Percentiles rank a stretch among this genome's conserved stretches.
Evolutionary conservation across 345 rosid genomes (phyloP).

Genomic region (Salix brachista): DNA sequence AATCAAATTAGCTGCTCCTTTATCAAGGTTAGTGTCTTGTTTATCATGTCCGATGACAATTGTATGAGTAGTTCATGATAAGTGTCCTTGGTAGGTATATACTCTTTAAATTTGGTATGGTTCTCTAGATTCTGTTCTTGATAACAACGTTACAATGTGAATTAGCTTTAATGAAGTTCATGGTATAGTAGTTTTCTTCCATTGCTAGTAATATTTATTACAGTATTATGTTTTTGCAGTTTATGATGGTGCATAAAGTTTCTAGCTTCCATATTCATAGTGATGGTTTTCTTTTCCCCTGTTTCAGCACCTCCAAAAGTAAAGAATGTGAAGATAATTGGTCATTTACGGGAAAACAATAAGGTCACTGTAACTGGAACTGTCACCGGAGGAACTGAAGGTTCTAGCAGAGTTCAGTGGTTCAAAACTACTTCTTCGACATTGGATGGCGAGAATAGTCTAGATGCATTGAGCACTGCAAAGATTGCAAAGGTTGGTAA

Average conservation of each 20-base stretch:
- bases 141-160: neutral
- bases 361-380: conserved; percentile 73
- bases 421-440: conserved; percentile 58
- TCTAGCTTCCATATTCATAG: neutral
- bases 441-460: conserved; percentile 53
- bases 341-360: conserved; percentile 81
- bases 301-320: conserved; percentile 94
- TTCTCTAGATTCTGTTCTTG: neutral
- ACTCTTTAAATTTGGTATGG: neutral
- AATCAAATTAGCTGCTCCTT: no score
- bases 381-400: conserved; percentile 91
- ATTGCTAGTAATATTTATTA: neutral
- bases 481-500: conserved; percentile 78
- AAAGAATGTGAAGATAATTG: conserved; percentile 72
- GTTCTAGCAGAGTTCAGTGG: conserved; percentile 97
- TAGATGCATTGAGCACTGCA: conserved; percentile 79
- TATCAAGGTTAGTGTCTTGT: no score
- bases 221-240: conserved; percentile 2
- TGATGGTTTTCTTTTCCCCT: conserved; percentile 11
- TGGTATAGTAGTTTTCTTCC: neutral
- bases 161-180: neutral
- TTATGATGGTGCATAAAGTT: conserved; percentile 4
- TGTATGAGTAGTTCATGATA: neutral
- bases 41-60: no score
- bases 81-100: neutral